Conservation (phyloP, 495 filamentous ascomycete genomes). For the Delitschia confertaspora region DNA sequence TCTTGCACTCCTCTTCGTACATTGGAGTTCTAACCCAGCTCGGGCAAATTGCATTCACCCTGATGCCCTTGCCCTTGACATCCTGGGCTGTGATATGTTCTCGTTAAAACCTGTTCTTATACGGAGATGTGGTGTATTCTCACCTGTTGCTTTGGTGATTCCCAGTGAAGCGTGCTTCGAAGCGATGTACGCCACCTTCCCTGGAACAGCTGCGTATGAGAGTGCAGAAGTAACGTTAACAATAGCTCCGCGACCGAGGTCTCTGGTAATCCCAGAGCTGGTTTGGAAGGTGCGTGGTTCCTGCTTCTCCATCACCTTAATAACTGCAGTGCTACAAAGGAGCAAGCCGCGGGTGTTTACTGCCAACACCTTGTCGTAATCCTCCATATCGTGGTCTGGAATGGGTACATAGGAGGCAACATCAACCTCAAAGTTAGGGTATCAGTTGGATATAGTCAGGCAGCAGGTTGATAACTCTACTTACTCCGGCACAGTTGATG, state of each 20-base stretch:
- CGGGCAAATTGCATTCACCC: too few relatives aligned
- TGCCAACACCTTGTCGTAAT: background rate
- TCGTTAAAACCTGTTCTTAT: too few relatives aligned
- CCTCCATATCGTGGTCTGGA: background rate
- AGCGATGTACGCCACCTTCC: constrained; percentile 1
- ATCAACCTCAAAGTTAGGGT: background rate
- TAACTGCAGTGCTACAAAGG: constrained; percentile 1
- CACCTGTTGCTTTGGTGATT: background rate
- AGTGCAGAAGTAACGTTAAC: background rate
- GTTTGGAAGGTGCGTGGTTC: background rate
- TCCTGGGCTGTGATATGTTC: too few relatives aligned
- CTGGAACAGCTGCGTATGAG: background rate
- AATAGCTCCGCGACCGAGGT: constrained; percentile 2
- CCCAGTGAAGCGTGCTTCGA: background rate
- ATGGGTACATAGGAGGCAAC: background rate
- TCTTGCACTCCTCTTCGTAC: too few relatives aligned
- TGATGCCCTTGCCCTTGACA: too few relatives aligned
- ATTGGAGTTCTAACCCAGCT: too few relatives aligned
- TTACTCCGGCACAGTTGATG: constrained; percentile 8
- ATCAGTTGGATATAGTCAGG: background rate
- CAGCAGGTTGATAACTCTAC: background rate
- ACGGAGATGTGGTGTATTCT: background rate
- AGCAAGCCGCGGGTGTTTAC: constrained; percentile 2
- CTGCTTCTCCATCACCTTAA: constrained; percentile 4
- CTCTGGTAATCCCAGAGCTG: background rate